Percentiles rank a stretch among this genome's conserved stretches.
Conservation (phyloP, 1,284 basidiomycete species). For the Bjerkandera adusta region DNA sequence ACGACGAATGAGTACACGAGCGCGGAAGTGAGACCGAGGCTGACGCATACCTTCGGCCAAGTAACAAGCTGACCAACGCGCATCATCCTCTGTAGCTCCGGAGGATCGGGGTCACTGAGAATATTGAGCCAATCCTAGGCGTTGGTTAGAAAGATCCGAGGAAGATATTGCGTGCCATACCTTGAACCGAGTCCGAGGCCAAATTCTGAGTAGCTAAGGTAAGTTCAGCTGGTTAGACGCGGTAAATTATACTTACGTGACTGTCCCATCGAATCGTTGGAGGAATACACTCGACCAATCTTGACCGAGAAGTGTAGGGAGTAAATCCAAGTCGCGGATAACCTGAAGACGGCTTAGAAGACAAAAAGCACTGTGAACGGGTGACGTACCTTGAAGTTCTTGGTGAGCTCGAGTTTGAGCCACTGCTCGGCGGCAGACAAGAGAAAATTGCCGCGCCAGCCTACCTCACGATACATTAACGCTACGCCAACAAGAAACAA, state of each 20-base stretch:
- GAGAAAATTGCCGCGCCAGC: conserved; percentile 96
- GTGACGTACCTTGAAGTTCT: conserved; percentile 80
- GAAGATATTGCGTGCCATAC: conserved; percentile 49
- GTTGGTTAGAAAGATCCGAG: conserved; percentile 8
- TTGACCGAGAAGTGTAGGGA: conserved; percentile 87
- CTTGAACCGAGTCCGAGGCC: conserved; percentile 78
- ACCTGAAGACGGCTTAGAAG: conserved; percentile 43
- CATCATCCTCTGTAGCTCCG: conserved; percentile 82
- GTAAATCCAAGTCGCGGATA: conserved; percentile 88
- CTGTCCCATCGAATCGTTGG: conserved; percentile 81
- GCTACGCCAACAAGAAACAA: too few species aligned
- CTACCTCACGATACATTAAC: conserved; percentile 33
- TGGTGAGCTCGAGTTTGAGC: conserved; percentile 91
- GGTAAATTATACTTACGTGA: conserved; percentile 57
- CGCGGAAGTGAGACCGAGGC: neutral
- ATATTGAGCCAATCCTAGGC: conserved; percentile 82
- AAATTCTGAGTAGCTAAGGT: conserved; percentile 58
- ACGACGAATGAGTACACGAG: neutral
- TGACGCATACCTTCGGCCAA: conserved; percentile 81
- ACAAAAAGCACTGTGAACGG: neutral
- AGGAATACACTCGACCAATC: conserved; percentile 96
- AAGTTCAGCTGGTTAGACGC: conserved; percentile 5
- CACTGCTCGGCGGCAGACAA: conserved; percentile 91
- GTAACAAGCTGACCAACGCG: conserved; percentile 86
- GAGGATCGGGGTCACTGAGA: conserved; percentile 80